Evolutionary conservation across 495 filamentous ascomycete genomes (phyloP).

Genomic region (Parmelia sp.): DNA sequence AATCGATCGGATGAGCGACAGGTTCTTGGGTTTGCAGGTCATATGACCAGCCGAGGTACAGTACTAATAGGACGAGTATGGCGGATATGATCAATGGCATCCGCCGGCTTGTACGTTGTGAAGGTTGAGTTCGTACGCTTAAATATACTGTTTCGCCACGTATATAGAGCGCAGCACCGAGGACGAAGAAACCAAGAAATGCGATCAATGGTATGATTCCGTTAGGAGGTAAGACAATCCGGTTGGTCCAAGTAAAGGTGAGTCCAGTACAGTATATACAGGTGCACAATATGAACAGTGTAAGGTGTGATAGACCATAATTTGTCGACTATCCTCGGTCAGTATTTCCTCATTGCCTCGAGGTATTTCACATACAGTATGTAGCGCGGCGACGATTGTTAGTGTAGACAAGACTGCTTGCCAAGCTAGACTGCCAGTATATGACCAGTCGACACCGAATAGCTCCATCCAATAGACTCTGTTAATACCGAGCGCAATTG

Average conservation of each 20-base stretch:
- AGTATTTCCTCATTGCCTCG: not conserved
- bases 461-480: slow-evolving; percentile 29
- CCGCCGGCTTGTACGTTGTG: slow-evolving; percentile 7
- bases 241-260: not conserved
- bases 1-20: slow-evolving; percentile 42
- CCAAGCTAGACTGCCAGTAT: slow-evolving; percentile 34
- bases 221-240: not conserved
- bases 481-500: slow-evolving; percentile 27
- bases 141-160: slow-evolving; percentile 29
- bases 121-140: slow-evolving; percentile 28
- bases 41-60: slow-evolving; percentile 15
- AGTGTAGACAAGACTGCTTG: slow-evolving; percentile 33
- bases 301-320: slow-evolving; percentile 18
- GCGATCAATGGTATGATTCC: not conserved
- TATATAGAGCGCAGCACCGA: slow-evolving; percentile 30
- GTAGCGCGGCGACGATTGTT: slow-evolving; percentile 35
- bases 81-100: slow-evolving; percentile 11
- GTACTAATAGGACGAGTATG: slow-evolving; percentile 5
- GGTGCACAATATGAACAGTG: slow-evolving; percentile 8
- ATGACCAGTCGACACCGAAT: slow-evolving; percentile 29
- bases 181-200: slow-evolving; percentile 11
- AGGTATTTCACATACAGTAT: slow-evolving; percentile 35
- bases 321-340: slow-evolving; percentile 6
- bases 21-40: not conserved
- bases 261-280: slow-evolving; percentile 16